Evolutionary conservation across 352 stramenopile species (phyloP).

Genomic region (Phytopythium vexans): DNA sequence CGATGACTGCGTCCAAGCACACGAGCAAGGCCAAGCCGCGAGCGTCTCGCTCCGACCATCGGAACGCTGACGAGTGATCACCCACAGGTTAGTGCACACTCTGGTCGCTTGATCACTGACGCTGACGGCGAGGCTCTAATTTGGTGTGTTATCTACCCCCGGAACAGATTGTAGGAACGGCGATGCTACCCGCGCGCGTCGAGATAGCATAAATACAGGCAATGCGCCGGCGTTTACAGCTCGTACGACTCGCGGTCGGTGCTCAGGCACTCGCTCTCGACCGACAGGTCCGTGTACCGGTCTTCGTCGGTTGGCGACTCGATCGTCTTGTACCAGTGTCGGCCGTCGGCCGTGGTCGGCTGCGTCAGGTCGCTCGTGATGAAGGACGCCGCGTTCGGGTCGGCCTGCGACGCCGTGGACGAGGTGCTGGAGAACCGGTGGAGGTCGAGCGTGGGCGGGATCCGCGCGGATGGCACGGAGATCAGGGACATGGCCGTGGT

Average conservation of each 20-base stretch:
- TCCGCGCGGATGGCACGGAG: not conserved
- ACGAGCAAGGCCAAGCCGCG: constrained; percentile 18
- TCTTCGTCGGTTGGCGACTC: constrained; percentile 37
- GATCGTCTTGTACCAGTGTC: constrained; percentile 61
- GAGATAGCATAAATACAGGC: too few species aligned
- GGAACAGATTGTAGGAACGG: too few species aligned
- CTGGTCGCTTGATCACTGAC: too few species aligned
- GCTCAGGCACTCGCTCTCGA: constrained; percentile 30
- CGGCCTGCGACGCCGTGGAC: constrained; percentile 29
- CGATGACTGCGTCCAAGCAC: constrained; percentile 13
- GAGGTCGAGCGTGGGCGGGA: constrained; percentile 9
- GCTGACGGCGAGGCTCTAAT: too few species aligned
- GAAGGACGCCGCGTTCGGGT: too few species aligned
- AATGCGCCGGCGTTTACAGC: too few species aligned
- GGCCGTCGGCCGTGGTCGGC: constrained; percentile 4
- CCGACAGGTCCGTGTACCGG: constrained; percentile 23
- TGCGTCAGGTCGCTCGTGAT: constrained; percentile 24
- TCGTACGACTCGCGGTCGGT: constrained; percentile 58
- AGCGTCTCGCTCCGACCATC: too few species aligned
- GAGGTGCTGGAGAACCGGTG: constrained; percentile 42
- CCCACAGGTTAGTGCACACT: too few species aligned
- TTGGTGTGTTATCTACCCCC: too few species aligned
- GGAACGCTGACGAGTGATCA: too few species aligned
- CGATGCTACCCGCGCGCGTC: too few species aligned
- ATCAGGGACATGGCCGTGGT: not conserved